A percentile compares a stretch with the other conserved stretches of the same genome.
Evolutionary conservation across 805 yeast species (phyloP).

Genomic region (Teunomyces kruisii): DNA sequence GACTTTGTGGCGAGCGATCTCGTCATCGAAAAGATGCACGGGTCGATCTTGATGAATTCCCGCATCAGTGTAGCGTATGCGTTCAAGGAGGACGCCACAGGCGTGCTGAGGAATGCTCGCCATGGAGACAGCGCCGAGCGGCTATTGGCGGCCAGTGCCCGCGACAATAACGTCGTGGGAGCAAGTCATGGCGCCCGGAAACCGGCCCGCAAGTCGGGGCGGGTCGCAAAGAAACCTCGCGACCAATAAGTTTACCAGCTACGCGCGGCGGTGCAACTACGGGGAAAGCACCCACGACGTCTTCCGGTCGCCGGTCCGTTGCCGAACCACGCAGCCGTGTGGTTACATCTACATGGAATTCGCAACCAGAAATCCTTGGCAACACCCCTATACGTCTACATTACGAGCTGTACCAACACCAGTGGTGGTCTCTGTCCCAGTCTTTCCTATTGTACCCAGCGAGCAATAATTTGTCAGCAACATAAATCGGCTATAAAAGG

Average conservation of each 20-base stretch:
- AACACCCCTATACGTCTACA: too few relatives aligned
- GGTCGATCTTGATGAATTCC: conserved; percentile 66
- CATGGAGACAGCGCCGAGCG: conserved; percentile 86
- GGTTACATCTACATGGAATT: too few relatives aligned
- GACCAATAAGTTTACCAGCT: not conserved
- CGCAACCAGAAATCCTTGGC: too few relatives aligned
- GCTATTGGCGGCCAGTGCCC: conserved; percentile 63
- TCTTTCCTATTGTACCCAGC: too few relatives aligned
- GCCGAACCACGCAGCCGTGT: too few relatives aligned
- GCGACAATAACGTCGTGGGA: conserved; percentile 32
- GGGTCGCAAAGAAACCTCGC: not conserved
- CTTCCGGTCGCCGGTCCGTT: too few relatives aligned
- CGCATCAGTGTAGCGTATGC: conserved; percentile 68
- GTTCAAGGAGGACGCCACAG: conserved; percentile 52
- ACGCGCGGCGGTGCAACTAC: not conserved
- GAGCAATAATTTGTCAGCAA: too few relatives aligned
- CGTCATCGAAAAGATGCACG: conserved; percentile 69
- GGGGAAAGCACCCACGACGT: too few relatives aligned
- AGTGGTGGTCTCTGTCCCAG: too few relatives aligned
- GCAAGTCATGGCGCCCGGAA: conserved; percentile 1
- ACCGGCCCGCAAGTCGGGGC: not conserved
- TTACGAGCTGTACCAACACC: too few relatives aligned
- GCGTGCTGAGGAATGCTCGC: conserved; percentile 43
- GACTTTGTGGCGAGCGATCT: conserved; percentile 67
- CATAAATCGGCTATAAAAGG: too few relatives aligned